Evolutionary conservation across 1,139 yeast genomes (phyloP).

Genomic region (Debaryomyces fabryi): DNA sequence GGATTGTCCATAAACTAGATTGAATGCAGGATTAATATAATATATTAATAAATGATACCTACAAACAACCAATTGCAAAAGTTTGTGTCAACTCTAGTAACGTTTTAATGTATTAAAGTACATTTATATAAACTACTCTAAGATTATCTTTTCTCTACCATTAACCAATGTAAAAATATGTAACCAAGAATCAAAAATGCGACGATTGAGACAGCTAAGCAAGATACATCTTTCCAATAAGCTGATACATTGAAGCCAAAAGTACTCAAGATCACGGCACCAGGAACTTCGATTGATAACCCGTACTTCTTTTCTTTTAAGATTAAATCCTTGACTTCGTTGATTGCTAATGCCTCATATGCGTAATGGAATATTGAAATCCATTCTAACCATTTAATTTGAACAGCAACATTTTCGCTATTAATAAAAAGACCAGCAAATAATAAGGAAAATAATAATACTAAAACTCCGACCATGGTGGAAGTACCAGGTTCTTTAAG

Average conservation of each 20-base stretch:
- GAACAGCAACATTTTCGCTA: conserved; percentile 70
- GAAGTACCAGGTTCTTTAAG: conserved; percentile 93
- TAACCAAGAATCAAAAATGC: conserved; percentile 71
- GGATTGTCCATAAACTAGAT: conserved; percentile 13
- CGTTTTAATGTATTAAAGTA: not conserved
- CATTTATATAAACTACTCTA: not conserved
- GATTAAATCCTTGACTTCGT: conserved; percentile 88
- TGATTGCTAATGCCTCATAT: conserved; percentile 87
- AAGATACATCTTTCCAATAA: conserved; percentile 62
- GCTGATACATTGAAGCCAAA: conserved; percentile 91
- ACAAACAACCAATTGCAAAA: too few relatives aligned
- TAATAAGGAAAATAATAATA: conserved; percentile 77
- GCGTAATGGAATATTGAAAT: conserved; percentile 93
- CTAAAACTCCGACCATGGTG: conserved; percentile 82
- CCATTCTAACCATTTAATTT: conserved; percentile 79
- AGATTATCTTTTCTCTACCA: conserved; percentile 68
- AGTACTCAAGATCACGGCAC: conserved; percentile 92
- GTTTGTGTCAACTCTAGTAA: not conserved
- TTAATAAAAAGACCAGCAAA: conserved; percentile 94
- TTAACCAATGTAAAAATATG: conserved; percentile 66
- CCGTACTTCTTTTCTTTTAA: conserved; percentile 90
- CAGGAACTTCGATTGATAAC: conserved; percentile 94
- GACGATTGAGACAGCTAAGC: conserved; percentile 51
- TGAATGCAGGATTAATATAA: too few relatives aligned
- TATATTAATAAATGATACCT: too few relatives aligned